A percentile compares a stretch with the other conserved stretches of the same genome.
Conservation (phyloP, 768 basidiomycete species). For the Lactarius evosmus region DNA sequence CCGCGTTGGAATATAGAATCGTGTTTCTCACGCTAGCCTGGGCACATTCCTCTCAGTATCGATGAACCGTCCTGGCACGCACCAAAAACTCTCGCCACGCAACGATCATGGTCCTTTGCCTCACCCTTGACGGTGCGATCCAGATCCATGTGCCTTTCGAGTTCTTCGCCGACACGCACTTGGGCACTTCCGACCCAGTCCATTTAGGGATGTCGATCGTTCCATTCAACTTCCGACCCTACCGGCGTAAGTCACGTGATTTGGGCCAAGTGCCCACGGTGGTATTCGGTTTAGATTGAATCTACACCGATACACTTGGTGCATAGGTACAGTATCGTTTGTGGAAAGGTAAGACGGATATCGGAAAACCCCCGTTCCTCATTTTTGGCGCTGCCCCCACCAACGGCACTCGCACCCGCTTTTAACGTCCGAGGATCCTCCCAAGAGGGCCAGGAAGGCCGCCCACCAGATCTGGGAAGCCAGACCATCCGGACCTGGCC, state of each 20-base stretch:
- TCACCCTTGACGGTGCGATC: slow-evolving; percentile 97
- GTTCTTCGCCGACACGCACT: slow-evolving; percentile 87
- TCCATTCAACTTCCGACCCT: background rate
- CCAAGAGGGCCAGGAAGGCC: background rate
- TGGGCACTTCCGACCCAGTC: slow-evolving; percentile 63
- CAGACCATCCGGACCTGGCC: background rate
- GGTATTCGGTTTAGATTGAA: background rate
- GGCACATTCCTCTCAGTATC: slow-evolving; percentile 78
- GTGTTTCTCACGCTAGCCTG: background rate
- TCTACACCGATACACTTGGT: background rate
- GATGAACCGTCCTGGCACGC: slow-evolving; percentile 83
- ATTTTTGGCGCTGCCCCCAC: background rate
- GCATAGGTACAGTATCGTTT: no score
- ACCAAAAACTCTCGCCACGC: slow-evolving; percentile 75
- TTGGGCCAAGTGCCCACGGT: background rate
- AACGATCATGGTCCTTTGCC: slow-evolving; percentile 90
- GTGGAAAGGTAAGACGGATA: no score
- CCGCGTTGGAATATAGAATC: background rate
- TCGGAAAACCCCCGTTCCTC: background rate
- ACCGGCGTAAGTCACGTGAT: background rate
- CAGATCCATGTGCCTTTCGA: slow-evolving; percentile 96
- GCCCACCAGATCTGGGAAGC: background rate
- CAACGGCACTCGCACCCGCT: background rate
- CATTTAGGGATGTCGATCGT: background rate
- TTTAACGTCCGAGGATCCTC: background rate